Percentiles rank a stretch among this genome's conserved stretches.
phyloP scores from a whole-genome alignment of 177 flowering plant species.

The Vitis hybrid region DNA sequence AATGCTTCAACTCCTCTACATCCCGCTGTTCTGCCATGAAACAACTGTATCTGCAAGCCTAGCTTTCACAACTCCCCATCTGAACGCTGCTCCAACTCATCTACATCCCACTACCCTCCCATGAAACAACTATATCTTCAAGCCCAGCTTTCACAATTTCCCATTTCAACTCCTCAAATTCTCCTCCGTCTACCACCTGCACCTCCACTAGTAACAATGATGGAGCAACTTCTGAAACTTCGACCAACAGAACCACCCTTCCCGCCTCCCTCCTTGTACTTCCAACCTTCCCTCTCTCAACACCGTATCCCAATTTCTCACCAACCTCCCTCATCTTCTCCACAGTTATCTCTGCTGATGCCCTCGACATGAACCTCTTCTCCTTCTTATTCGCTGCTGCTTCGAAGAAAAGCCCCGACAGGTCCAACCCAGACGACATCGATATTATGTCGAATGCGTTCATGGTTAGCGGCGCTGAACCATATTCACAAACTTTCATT shows the following conservation, averaged over 20 bases:
- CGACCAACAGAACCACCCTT: constrained; percentile 35
- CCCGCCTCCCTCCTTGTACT: constrained; percentile 53
- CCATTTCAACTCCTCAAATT: constrained; percentile 47
- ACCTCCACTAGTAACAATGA: constrained; percentile 39
- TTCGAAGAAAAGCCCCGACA: constrained; percentile 75
- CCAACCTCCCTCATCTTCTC: constrained; percentile 54
- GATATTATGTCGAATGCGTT: constrained; percentile 80
- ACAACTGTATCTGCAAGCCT: constrained; percentile 46
- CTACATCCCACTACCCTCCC: constrained; percentile 34
- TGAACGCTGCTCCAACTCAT: too few relatives aligned
- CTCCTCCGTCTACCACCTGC: constrained; percentile 33
- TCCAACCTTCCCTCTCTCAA: constrained; percentile 37
- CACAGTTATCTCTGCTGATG: constrained; percentile 27
- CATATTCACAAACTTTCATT: neutral
- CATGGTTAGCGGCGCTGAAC: constrained; percentile 7
- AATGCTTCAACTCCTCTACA: too few relatives aligned
- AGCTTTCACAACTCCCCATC: constrained; percentile 24
- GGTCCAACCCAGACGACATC: constrained; percentile 68
- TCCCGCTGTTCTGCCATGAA: constrained; percentile 41
- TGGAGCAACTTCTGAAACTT: constrained; percentile 35
- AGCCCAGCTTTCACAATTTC: constrained; percentile 39
- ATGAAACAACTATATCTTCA: constrained; percentile 42
- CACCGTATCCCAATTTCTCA: constrained; percentile 41
- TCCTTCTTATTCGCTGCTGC: constrained; percentile 27
- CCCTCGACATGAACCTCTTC: constrained; percentile 52